Base-by-base conservation (phyloP, 2,329 filamentous ascomycete species). In the Clarireedia hainanense region DNA sequence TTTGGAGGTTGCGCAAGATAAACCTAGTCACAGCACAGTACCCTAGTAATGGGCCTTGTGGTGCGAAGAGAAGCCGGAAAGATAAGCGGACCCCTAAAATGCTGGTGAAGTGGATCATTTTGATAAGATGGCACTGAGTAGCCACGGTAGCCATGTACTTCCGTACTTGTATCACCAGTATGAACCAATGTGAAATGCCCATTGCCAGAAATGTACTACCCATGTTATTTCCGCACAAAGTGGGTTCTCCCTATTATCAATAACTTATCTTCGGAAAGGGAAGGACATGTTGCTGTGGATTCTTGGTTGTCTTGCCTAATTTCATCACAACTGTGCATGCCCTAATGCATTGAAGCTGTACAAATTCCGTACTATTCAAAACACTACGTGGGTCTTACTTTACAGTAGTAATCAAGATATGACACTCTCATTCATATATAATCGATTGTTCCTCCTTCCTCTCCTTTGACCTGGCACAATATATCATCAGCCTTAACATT, bases 61-160 rank as follows among this genome's bases (percentile, higher is more conserved):
- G 26, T 39, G 27, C 52, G 52, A 55, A 37, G 39, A 55, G 47
- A 43, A 55, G 52, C 47, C 52, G 52, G 52, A 50, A 47, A 40
- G 49, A 55, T 55, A 55, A 55, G 52, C 52, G 52, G 52, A 55
- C 52, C 52, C 52, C 47, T 50, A 50, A 50, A 20, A 26, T 30
- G 39, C 39, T 43, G 23, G n/a, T 24, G 10, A 23, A 43, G 40
- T 43, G 40, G 40, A 43, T 43, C 40, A 43, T 7, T 43, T n/a
- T 50, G 47, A 50, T 55, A 55, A 50, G 37, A 36, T 50, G 37
- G 52, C 47, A 50, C 17, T 17, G 9, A 20, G 40, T 20, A 17
- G 40, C 15, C 40, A 43, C 43, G 51, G 34, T 54, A 54, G 24
- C 39, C 51, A 43, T 48, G 42, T 34, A 42, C 7, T 42, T 37